These are phyloP conservation scores for Fraxinus velutina DNA, from an alignment of 305 asterid genomes.

Conservation along the genomic window DNA sequence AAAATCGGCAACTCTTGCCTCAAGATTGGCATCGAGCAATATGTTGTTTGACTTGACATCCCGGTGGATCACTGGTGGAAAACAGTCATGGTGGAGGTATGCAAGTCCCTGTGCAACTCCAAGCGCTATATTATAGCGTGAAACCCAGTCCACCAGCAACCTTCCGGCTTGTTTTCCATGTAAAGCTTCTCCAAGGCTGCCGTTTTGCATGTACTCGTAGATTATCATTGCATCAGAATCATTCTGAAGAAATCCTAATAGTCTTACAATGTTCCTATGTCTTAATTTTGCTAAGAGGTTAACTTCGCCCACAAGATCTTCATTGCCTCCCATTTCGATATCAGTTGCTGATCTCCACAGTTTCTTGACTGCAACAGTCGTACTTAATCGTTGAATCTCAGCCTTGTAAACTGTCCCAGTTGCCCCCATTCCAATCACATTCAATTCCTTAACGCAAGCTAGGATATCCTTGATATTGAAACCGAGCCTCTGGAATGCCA, in stretches of 20 bases:
- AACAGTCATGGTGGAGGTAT: constrained; percentile 82
- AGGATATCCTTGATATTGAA: constrained; percentile 65
- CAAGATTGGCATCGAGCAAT: constrained; percentile 70
- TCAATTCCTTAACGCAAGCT: constrained; percentile 61
- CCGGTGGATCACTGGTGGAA: constrained; percentile 75
- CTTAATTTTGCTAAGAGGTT: constrained; percentile 63
- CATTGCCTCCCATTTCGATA: constrained; percentile 57
- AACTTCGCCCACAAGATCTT: constrained; percentile 74
- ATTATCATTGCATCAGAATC: constrained; percentile 68
- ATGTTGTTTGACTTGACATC: constrained; percentile 84
- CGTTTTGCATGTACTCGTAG: constrained; percentile 74
- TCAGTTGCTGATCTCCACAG: constrained; percentile 63
- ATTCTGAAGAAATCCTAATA: constrained; percentile 77
- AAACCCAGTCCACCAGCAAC: constrained; percentile 80
- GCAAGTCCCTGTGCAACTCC: constrained; percentile 89
- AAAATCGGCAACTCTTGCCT: constrained; percentile 79
- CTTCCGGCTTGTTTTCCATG: constrained; percentile 54
- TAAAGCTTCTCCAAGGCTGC: constrained; percentile 81
- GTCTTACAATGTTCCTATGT: constrained; percentile 76
- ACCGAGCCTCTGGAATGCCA: constrained; percentile 78
- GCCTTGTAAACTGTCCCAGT: constrained; percentile 79
- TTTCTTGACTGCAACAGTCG: constrained; percentile 72
- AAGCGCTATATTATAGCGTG: constrained; percentile 68
- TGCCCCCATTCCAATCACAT: constrained; percentile 83
- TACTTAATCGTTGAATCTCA: constrained; percentile 49